Conservation (phyloP, 768 basidiomycete species). For the Ramaria rubella region DNA sequence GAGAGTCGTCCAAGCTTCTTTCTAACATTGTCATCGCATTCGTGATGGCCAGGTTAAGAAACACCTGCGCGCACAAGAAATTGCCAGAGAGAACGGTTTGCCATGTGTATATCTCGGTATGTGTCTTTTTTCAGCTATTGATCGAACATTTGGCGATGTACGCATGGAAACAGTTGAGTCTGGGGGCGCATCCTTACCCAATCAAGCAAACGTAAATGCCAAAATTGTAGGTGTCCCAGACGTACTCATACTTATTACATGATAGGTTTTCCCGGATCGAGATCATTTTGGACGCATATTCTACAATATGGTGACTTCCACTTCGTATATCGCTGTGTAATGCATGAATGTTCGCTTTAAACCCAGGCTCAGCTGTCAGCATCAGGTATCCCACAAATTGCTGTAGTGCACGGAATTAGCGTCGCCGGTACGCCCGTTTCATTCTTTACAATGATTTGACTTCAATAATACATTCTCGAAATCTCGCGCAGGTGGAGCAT, state of each 20-base stretch:
- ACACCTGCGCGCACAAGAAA: constrained; percentile 88
- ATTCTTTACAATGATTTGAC: background rate
- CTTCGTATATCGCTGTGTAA: background rate
- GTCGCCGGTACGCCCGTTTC: constrained; percentile 56
- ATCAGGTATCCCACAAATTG: constrained; percentile 83
- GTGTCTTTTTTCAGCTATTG: constrained; percentile 20
- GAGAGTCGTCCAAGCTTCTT: background rate
- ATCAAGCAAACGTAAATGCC: constrained; percentile 69
- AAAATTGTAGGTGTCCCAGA: background rate
- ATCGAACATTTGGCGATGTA: constrained; percentile 9
- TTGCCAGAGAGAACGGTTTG: constrained; percentile 83
- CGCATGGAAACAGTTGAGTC: constrained; percentile 63
- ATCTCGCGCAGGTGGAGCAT: constrained; percentile 62
- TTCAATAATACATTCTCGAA: background rate
- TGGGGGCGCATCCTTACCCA: constrained; percentile 86
- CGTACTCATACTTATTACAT: background rate
- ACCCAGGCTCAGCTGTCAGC: constrained; percentile 87
- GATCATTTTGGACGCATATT: constrained; percentile 96
- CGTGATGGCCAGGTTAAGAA: constrained; percentile 68
- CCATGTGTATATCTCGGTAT: constrained; percentile 90
- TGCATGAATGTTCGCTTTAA: background rate
- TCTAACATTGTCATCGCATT: background rate
- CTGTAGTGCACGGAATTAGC: constrained; percentile 89
- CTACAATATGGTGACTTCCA: constrained; percentile 78
- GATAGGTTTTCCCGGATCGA: constrained; percentile 84